phyloP scores from a whole-genome alignment of 2,329 filamentous ascomycete species.

The Sphaerulina vaccinii region DNA sequence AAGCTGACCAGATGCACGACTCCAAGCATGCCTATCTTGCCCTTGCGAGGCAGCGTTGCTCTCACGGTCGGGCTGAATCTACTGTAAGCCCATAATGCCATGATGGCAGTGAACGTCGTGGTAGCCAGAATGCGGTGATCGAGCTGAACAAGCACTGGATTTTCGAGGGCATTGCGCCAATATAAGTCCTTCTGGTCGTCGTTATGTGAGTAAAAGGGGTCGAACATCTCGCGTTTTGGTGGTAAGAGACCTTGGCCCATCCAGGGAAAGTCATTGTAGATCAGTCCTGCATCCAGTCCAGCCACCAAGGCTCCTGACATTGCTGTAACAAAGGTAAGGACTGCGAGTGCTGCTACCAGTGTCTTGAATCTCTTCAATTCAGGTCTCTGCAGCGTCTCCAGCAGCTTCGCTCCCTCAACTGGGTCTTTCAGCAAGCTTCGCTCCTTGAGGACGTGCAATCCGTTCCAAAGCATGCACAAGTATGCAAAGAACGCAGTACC shows the following conservation, averaged over 20 bases:
- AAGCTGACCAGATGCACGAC: conserved; percentile 78
- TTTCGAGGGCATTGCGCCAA: conserved; percentile 98
- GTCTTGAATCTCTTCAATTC: conserved; percentile 71
- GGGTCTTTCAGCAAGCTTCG: conserved; percentile 68
- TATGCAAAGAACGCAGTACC: conserved; percentile 91
- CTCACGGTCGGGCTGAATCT: conserved; percentile 67
- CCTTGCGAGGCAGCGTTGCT: conserved; percentile 54
- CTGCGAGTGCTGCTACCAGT: conserved; percentile 67
- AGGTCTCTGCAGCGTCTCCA: conserved; percentile 64
- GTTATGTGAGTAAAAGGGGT: conserved; percentile 78
- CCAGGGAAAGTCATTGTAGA: conserved; percentile 97
- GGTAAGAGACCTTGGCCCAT: conserved; percentile 87
- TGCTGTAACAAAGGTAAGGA: conserved; percentile 81
- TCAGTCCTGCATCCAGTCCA: conserved; percentile 90
- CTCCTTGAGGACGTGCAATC: conserved; percentile 77
- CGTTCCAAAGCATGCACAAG: conserved; percentile 88
- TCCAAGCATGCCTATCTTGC: conserved; percentile 71
- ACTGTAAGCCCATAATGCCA: conserved; percentile 78
- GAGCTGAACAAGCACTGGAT: conserved; percentile 90
- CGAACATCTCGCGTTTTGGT: conserved; percentile 78
- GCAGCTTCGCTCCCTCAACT: conserved; percentile 52
- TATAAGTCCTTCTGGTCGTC: conserved; percentile 78
- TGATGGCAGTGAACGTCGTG: conserved; percentile 78
- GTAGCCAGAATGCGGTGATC: conserved; percentile 91
- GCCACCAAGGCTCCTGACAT: conserved; percentile 94